Percentiles rank a stretch among this genome's conserved stretches.
These are phyloP conservation scores for Fonsecaea monophora DNA, from an alignment of 2,329 filamentous ascomycete genomes.

Conservation along the genomic window DNA sequence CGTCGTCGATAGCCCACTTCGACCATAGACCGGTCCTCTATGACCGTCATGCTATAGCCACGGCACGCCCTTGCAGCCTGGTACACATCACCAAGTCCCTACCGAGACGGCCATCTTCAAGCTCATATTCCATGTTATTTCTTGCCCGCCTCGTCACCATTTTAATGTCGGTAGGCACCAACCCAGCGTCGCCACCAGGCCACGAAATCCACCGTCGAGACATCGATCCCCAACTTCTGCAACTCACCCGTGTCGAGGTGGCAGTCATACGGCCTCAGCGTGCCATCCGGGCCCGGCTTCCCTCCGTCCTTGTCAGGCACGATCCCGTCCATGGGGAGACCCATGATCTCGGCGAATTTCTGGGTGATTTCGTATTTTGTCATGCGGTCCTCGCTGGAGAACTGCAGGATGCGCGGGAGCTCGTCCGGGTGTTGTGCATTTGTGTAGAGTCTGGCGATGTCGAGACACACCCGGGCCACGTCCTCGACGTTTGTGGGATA, in stretches of 20 bases:
- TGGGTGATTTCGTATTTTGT: conserved; percentile 92
- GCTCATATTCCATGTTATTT: background rate
- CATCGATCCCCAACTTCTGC: conserved; percentile 74
- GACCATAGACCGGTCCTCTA: too few relatives aligned
- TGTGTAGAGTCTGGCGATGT: conserved; percentile 74
- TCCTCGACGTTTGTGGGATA: conserved; percentile 92
- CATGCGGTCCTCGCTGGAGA: conserved; percentile 82
- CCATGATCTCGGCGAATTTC: conserved; percentile 79
- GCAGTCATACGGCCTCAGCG: conserved; percentile 77
- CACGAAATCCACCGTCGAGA: conserved; percentile 75
- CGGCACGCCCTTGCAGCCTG: background rate
- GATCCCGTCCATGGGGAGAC: conserved; percentile 71
- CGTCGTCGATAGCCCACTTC: background rate
- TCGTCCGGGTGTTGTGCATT: conserved; percentile 53
- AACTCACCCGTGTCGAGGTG: conserved; percentile 80
- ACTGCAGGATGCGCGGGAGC: conserved; percentile 77
- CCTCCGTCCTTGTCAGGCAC: conserved; percentile 70
- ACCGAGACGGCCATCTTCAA: background rate
- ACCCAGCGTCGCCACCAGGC: conserved; percentile 79
- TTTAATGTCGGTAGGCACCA: conserved; percentile 42
- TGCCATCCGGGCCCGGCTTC: conserved; percentile 38
- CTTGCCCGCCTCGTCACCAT: background rate
- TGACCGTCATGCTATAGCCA: background rate
- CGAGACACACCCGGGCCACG: conserved; percentile 77
- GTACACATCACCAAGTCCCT: background rate